Evolutionary conservation across 257 asterid genomes (phyloP), one percentile per base, ranked within the genome.

Genomic region (Salvia miltiorrhiza): DNA sequence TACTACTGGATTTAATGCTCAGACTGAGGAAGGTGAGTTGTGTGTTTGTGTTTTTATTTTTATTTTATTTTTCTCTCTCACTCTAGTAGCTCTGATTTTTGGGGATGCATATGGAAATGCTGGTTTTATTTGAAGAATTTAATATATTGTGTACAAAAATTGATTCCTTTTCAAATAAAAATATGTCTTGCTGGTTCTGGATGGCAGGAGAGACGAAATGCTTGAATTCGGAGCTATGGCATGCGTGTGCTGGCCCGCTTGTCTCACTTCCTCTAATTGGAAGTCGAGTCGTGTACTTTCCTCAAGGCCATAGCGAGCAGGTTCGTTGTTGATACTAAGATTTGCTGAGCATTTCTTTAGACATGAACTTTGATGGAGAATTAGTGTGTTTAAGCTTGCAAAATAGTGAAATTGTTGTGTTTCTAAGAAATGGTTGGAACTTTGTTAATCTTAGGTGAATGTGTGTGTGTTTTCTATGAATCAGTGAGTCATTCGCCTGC

Each of bases 251-350:
- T 24, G 96, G 96, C 19, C 96, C 94, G 1, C 78, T 89, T 76
- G 90, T 89, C 59, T 87, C 96, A 3, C 88, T 89, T 56, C 96
- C 96, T 0, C 86, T 81, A 39, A 65, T 85, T 32, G 96, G 94
- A 73, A 85, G 88, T 72, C 83, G 96, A 26, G 93, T 88, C 7
- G 96, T 86, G 67, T 88, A 88, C 78, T 88, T 88, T 43, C 93
- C 96, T 61, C 96, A 89, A 78, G 96, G 96, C 63, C 96, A 89
- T 39, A 89, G 96, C 41, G 96, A 87, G 82, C 96, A 89, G 94
- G 96, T 89, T 67, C 44, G 54, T 48, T 9, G 11, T 28, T 21
- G 13, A 58, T 28, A 3, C 7, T 16, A 35, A 40, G 19, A 61
- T 56, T 19, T 78, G 9, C 32, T 28, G 37, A 40, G 50, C 44